Conservation (phyloP, 441 rosid genomes). For the Gossypium trilobum region DNA sequence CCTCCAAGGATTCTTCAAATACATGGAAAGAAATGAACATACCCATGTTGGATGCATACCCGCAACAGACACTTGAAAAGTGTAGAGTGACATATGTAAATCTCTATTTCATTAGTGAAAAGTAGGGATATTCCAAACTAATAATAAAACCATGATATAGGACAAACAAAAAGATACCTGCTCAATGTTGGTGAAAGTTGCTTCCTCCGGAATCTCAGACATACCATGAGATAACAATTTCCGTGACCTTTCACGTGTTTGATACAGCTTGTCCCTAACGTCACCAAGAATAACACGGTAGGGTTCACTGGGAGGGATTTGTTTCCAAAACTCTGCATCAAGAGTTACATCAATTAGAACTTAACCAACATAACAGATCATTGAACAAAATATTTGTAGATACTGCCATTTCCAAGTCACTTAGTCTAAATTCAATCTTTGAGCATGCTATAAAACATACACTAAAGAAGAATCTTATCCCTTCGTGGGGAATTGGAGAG, state of each 20-base stretch:
- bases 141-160: not conserved
- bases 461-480: not conserved
- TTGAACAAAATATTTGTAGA: not conserved
- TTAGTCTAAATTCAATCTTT: not conserved
- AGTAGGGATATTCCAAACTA: not conserved
- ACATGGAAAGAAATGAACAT: not conserved
- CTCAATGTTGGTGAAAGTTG: constrained; percentile 58
- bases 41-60: not conserved
- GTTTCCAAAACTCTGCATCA: constrained; percentile 79
- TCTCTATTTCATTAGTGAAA: not conserved
- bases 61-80: not conserved
- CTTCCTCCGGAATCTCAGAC: constrained; percentile 84
- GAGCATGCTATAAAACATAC: not conserved
- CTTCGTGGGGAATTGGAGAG: not conserved
- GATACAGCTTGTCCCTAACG: constrained; percentile 73
- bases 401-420: not conserved
- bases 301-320: constrained; percentile 75
- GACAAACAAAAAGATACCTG: constrained; percentile 30
- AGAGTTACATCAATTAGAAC: constrained; percentile 3
- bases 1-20: not conserved
- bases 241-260: constrained; percentile 81
- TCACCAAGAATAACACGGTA: constrained; percentile 90
- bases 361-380: not conserved
- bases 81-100: not conserved
- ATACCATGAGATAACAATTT: constrained; percentile 51